A percentile compares a stretch with the other conserved stretches of the same genome.
Evolutionary conservation across 1,284 basidiomycete species (phyloP).

Genomic region (Naganishia sp.): DNA sequence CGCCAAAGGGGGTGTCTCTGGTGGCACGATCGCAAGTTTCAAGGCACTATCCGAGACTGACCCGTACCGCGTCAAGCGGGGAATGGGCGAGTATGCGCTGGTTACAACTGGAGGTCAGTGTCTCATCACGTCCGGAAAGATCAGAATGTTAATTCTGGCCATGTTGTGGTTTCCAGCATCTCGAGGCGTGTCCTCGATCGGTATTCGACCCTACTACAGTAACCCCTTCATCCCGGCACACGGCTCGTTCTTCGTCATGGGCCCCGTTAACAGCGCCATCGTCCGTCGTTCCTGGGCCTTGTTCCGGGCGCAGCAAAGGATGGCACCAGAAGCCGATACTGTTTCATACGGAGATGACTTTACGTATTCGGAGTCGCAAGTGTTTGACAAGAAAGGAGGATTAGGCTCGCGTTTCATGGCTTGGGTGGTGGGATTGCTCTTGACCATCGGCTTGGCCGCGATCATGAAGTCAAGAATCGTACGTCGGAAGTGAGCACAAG

Average conservation of each 20-base stretch:
- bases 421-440: conserved; percentile 18
- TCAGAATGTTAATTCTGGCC: neutral
- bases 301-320: conserved; percentile 48
- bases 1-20: conserved; percentile 62
- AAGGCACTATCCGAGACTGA: conserved; percentile 58
- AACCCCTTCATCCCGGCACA: conserved; percentile 44
- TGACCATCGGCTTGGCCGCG: conserved; percentile 42
- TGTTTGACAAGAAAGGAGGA: conserved; percentile 32
- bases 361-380: conserved; percentile 70
- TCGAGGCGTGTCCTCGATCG: conserved; percentile 22
- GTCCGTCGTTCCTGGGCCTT: conserved; percentile 80
- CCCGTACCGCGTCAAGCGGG: conserved; percentile 48
- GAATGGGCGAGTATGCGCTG: conserved; percentile 58
- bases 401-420: conserved; percentile 34
- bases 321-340: conserved; percentile 30
- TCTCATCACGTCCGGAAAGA: conserved; percentile 35
- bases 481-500: neutral
- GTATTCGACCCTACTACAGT: conserved; percentile 29
- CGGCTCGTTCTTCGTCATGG: conserved; percentile 68
- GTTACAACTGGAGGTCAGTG: conserved; percentile 60
- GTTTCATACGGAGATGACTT: conserved; percentile 66
- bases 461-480: conserved; percentile 44
- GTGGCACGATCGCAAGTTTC: conserved; percentile 67
- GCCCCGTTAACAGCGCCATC: conserved; percentile 63
- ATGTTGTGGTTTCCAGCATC: neutral